Evolutionary conservation across 441 rosid species (phyloP).

Genomic region (Codiaeum variegatum): DNA sequence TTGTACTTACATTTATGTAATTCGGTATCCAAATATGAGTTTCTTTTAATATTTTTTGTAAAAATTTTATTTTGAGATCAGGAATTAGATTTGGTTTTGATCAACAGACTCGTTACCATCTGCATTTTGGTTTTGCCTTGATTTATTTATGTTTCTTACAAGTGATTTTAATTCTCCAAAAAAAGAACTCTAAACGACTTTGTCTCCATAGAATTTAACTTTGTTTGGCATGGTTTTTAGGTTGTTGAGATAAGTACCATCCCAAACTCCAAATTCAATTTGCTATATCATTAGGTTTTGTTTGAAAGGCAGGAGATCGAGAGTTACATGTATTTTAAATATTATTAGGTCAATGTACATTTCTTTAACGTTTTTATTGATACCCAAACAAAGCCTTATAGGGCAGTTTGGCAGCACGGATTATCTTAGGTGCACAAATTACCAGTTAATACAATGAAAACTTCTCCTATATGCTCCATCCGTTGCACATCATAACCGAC

Average conservation of each 20-base stretch:
- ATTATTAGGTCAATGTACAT: too few species aligned
- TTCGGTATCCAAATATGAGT: neutral
- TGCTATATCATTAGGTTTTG: neutral
- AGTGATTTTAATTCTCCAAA: neutral
- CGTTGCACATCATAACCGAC: too few species aligned
- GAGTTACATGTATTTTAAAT: too few species aligned
- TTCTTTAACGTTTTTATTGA: neutral
- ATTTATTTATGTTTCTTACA: neutral
- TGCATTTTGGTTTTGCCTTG: neutral
- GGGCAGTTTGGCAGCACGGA: neutral
- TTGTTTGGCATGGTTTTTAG: neutral
- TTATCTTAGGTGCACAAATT: neutral
- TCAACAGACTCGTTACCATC: neutral
- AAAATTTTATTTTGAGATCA: neutral
- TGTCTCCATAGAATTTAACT: neutral
- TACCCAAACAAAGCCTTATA: neutral
- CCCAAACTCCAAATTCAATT: neutral
- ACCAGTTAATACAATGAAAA: neutral
- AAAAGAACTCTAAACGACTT: neutral
- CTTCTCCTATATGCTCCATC: neutral
- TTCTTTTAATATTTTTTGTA: neutral
- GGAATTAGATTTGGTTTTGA: neutral
- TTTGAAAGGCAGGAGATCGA: neutral
- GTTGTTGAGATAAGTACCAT: neutral
- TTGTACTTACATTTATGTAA: neutral